These are phyloP conservation scores for Aphanocladium album DNA, from an alignment of 2,329 filamentous ascomycete species.

Conservation along the genomic window DNA sequence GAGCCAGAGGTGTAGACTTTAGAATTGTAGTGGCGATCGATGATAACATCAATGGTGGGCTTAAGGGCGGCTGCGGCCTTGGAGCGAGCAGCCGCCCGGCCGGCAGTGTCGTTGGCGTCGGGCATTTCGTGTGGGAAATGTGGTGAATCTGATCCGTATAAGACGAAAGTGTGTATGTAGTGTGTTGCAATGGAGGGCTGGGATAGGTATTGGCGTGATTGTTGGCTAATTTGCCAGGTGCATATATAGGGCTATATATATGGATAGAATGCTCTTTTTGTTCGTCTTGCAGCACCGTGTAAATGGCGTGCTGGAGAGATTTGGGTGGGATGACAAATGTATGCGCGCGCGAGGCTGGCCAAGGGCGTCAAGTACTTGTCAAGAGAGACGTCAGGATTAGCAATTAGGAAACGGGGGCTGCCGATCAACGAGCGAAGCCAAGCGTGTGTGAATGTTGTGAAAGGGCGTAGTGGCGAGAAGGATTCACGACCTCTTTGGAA, in stretches of 20 bases:
- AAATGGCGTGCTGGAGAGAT: background rate
- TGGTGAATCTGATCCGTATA: no score
- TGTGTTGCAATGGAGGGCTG: no score
- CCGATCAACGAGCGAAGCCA: conserved; percentile 6
- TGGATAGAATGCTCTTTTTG: background rate
- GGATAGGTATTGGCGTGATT: background rate
- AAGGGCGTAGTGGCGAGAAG: background rate
- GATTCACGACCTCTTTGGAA: background rate
- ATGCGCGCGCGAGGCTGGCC: background rate
- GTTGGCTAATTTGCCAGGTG: background rate
- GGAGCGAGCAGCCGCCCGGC: conserved; percentile 14
- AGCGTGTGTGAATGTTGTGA: background rate
- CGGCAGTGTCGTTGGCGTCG: conserved; percentile 5
- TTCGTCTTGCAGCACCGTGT: background rate
- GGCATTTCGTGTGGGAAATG: conserved; percentile 1
- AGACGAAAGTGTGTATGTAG: no score
- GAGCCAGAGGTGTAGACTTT: conserved; percentile 54
- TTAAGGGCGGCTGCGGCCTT: conserved; percentile 13
- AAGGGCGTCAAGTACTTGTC: conserved; percentile 1
- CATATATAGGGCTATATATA: background rate
- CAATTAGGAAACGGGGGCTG: background rate
- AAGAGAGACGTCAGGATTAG: background rate
- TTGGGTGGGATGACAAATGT: conserved; percentile 8
- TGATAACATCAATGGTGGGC: conserved; percentile 38
- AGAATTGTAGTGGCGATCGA: conserved; percentile 49